Evolutionary conservation across 2,329 filamentous ascomycete species (phyloP).

Genomic region (Trichoderma aggressivum): DNA sequence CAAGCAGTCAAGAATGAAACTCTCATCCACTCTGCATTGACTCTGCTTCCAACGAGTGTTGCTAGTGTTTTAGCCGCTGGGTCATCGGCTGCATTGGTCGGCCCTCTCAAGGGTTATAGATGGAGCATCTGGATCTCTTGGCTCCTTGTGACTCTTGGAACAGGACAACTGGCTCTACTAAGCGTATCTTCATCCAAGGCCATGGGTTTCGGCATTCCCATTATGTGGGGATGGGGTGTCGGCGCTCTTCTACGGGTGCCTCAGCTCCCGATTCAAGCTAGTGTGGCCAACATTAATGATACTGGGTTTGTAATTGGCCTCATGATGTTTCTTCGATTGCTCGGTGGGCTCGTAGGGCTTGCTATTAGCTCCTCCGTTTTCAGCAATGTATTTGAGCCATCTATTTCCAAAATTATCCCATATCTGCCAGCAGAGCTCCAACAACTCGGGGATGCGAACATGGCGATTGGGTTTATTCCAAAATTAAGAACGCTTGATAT

Average conservation of each 20-base stretch:
- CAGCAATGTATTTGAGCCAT: conserved; percentile 7
- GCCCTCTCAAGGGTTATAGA: too few species aligned
- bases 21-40: too few species aligned
- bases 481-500: neutral
- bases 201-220: conserved; percentile 23
- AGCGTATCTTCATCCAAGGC: too few species aligned
- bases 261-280: conserved; percentile 15
- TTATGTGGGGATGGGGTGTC: conserved; percentile 30
- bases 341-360: conserved; percentile 12
- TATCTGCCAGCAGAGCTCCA: neutral
- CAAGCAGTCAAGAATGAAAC: too few species aligned
- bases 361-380: conserved; percentile 17
- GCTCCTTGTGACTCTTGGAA: too few species aligned
- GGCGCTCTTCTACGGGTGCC: conserved; percentile 19
- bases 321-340: conserved; percentile 3
- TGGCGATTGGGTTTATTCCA: conserved; percentile 16
- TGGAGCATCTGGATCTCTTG: too few species aligned
- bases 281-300: conserved; percentile 9
- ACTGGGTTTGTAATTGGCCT: conserved; percentile 3
- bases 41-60: too few species aligned
- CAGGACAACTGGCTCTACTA: too few species aligned
- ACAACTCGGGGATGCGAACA: neutral
- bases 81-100: too few species aligned
- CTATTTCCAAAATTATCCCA: neutral
- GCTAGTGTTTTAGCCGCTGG: too few species aligned